Conservation (phyloP, 1,284 basidiomycete species). For the Singerocomus rubriflavus region DNA sequence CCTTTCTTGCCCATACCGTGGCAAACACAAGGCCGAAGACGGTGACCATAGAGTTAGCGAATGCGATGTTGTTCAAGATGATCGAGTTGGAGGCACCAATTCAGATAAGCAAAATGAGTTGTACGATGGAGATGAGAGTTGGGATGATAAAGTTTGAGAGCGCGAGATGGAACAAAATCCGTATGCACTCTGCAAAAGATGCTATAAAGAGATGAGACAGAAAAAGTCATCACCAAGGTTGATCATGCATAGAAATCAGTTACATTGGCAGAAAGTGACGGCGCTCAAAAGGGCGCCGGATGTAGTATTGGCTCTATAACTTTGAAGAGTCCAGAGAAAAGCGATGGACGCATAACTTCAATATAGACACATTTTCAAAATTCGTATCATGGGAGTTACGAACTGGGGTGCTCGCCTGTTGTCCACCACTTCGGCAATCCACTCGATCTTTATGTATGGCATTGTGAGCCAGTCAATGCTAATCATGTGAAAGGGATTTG, state of each 20-base stretch:
- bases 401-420: conserved; percentile 12
- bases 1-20: conserved; percentile 27
- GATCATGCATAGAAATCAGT: not conserved
- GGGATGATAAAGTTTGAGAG: conserved; percentile 26
- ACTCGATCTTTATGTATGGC: conserved; percentile 22
- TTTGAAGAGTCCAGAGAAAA: conserved; percentile 21
- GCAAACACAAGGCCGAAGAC: conserved; percentile 29
- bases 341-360: conserved; percentile 20
- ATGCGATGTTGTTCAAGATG: conserved; percentile 6
- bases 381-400: not conserved
- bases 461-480: conserved; percentile 4
- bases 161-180: conserved; percentile 13
- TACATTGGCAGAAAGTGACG: conserved; percentile 1
- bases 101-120: conserved; percentile 13
- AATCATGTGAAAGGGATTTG: not conserved
- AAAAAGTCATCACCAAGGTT: not conserved
- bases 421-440: conserved; percentile 22
- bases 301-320: not conserved
- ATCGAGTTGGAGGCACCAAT: not conserved
- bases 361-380: not conserved
- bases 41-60: conserved; percentile 20
- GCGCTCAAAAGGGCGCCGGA: conserved; percentile 2
- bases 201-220: conserved; percentile 1
- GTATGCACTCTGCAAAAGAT: conserved; percentile 14
- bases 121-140: conserved; percentile 17